phyloP scores from a whole-genome alignment of 352 stramenopile species.

The Globisporangium sylvaticum region DNA sequence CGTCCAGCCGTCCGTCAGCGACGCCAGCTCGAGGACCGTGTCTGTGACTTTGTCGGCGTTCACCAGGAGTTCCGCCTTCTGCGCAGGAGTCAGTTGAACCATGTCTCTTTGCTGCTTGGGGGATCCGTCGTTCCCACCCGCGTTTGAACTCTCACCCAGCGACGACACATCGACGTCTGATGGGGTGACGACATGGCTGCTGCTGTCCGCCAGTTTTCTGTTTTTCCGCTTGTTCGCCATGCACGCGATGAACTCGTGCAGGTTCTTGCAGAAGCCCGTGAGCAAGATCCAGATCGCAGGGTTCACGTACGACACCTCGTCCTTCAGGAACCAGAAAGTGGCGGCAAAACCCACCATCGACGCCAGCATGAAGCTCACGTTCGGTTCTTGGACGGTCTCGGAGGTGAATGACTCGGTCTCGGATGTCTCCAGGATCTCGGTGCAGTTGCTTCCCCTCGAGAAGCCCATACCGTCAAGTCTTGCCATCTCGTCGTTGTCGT shows the following conservation, averaged over 20 bases:
- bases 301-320: conserved; percentile 68
- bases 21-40: conserved; percentile 49
- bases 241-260: conserved; percentile 46
- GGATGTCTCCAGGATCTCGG: conserved; percentile 7
- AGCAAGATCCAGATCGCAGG: conserved; percentile 75
- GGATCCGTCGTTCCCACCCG: not conserved
- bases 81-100: conserved; percentile 39
- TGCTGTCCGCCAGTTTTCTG: conserved; percentile 1
- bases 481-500: conserved; percentile 38
- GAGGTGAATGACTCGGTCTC: not conserved
- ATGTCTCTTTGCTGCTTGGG: conserved; percentile 29
- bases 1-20: conserved; percentile 52
- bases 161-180: conserved; percentile 15
- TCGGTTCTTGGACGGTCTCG: conserved; percentile 17
- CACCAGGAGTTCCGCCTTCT: conserved; percentile 46
- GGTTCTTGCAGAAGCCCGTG: conserved; percentile 65
- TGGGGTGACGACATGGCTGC: conserved; percentile 16
- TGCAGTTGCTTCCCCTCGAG: not conserved
- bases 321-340: conserved; percentile 80
- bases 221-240: conserved; percentile 26
- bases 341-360: conserved; percentile 57
- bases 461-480: conserved; percentile 17
- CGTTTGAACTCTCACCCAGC: not conserved
- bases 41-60: conserved; percentile 47
- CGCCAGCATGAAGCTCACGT: conserved; percentile 45